Percentiles rank a stretch among this genome's conserved stretches.
These are phyloP conservation scores for Cyclotella sp. DNA, from an alignment of 108 stramenopile species.

Conservation along the genomic window DNA sequence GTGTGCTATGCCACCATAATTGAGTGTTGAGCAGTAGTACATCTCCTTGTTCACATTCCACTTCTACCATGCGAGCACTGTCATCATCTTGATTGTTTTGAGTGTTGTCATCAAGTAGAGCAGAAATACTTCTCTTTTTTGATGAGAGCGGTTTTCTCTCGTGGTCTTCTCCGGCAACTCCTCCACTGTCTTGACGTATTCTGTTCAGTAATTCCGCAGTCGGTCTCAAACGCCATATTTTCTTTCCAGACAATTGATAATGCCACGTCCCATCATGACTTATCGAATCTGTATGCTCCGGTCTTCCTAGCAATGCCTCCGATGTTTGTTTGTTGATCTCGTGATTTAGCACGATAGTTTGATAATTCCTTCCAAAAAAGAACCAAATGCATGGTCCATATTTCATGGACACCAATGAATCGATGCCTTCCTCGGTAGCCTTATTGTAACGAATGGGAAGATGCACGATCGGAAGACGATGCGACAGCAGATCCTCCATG, in stretches of 20 bases:
- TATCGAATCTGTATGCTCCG: constrained; percentile 89
- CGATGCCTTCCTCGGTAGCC: neutral
- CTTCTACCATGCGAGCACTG: constrained; percentile 19
- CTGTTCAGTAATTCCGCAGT: constrained; percentile 65
- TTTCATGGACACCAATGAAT: constrained; percentile 21
- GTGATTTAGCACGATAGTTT: neutral
- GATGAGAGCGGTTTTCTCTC: neutral
- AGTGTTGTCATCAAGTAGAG: constrained; percentile 2
- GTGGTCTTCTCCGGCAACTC: neutral
- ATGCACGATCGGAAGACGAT: constrained; percentile 56
- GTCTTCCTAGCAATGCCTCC: constrained; percentile 64
- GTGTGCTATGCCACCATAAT: constrained; percentile 91
- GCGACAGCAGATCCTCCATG: constrained; percentile 38
- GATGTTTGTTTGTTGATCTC: neutral
- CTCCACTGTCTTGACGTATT: constrained; percentile 12
- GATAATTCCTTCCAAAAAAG: constrained; percentile 47
- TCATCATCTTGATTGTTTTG: constrained; percentile 1
- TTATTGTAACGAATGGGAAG: constrained; percentile 36
- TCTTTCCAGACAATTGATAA: constrained; percentile 83
- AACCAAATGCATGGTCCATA: constrained; percentile 51
- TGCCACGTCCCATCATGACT: constrained; percentile 92
- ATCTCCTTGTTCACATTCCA: constrained; percentile 83
- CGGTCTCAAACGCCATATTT: constrained; percentile 81
- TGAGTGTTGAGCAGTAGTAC: constrained; percentile 81
- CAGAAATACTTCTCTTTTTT: constrained; percentile 35